Percentiles rank a stretch among this genome's conserved stretches.
These are phyloP conservation scores for Puya raimondii DNA, from an alignment of 176 grass and related monocot species.

Conservation along the genomic window DNA sequence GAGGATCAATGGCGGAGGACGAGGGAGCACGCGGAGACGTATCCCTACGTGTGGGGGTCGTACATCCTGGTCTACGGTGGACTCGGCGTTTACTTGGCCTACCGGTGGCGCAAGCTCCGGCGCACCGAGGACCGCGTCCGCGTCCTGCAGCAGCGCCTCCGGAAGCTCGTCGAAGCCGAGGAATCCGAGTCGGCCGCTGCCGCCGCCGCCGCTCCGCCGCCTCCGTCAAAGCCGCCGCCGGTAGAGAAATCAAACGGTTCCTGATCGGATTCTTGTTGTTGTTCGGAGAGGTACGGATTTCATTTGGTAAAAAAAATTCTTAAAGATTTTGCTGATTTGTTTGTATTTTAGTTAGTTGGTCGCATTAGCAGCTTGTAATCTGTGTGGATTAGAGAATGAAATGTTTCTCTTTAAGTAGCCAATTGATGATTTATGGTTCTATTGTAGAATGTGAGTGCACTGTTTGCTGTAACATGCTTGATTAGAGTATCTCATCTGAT, in stretches of 20 bases:
- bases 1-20: slow-evolving; percentile 55
- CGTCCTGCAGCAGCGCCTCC: slow-evolving; percentile 54
- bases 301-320: no score
- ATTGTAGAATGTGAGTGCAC: no score
- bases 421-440: no score
- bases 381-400: no score
- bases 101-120: slow-evolving; percentile 80
- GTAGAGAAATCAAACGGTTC: not conserved
- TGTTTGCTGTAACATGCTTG: no score
- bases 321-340: no score
- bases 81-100: slow-evolving; percentile 56
- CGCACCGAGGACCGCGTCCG: slow-evolving; percentile 81
- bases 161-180: slow-evolving; percentile 53
- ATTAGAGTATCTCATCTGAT: no score
- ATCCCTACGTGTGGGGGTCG: slow-evolving; percentile 90
- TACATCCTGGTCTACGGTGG: slow-evolving; percentile 95
- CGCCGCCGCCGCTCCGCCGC: not conserved
- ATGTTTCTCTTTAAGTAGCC: no score
- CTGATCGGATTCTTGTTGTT: not conserved
- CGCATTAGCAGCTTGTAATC: no score
- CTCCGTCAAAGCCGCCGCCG: not conserved
- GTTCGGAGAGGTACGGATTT: no score
- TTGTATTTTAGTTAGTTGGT: no score
- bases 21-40: slow-evolving; percentile 94
- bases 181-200: slow-evolving; percentile 22